phyloP scores from a whole-genome alignment of 495 filamentous ascomycete species.

The Podospora sp. region DNA sequence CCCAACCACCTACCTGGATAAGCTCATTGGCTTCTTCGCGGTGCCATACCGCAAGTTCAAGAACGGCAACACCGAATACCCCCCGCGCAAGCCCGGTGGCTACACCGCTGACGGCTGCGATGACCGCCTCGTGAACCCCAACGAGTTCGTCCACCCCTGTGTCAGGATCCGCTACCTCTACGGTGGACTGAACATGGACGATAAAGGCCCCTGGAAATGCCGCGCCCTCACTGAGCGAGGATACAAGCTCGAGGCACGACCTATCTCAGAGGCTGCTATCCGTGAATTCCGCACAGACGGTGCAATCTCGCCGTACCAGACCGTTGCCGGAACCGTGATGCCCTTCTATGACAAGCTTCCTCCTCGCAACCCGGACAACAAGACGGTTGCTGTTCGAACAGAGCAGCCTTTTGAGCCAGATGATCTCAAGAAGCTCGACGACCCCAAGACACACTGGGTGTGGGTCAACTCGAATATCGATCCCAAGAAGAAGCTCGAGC shows the following conservation, averaged over 20 bases:
- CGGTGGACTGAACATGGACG: slow-evolving; percentile 17
- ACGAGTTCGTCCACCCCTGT: slow-evolving; percentile 21
- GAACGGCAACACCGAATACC: slow-evolving; percentile 2
- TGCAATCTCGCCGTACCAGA: background rate
- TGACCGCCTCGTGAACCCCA: background rate
- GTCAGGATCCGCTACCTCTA: slow-evolving; percentile 23
- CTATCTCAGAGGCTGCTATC: background rate
- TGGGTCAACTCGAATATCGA: background rate
- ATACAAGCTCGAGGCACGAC: background rate
- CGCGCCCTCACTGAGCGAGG: background rate
- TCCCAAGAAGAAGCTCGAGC: background rate
- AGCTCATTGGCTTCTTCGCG: background rate
- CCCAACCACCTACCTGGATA: slow-evolving; percentile 3
- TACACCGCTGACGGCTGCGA: slow-evolving; percentile 13
- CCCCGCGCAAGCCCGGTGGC: slow-evolving; percentile 14
- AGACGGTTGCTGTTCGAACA: background rate
- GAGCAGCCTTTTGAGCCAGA: background rate
- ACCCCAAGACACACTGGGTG: background rate
- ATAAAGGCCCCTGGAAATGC: slow-evolving; percentile 9
- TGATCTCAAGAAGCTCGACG: background rate
- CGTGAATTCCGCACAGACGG: background rate
- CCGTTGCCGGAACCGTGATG: slow-evolving; percentile 1
- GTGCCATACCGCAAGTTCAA: background rate
- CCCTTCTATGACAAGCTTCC: background rate
- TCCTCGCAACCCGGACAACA: background rate